These are phyloP conservation scores for Syzygium jambos DNA, from an alignment of 345 rosid species.

Conservation along the genomic window DNA sequence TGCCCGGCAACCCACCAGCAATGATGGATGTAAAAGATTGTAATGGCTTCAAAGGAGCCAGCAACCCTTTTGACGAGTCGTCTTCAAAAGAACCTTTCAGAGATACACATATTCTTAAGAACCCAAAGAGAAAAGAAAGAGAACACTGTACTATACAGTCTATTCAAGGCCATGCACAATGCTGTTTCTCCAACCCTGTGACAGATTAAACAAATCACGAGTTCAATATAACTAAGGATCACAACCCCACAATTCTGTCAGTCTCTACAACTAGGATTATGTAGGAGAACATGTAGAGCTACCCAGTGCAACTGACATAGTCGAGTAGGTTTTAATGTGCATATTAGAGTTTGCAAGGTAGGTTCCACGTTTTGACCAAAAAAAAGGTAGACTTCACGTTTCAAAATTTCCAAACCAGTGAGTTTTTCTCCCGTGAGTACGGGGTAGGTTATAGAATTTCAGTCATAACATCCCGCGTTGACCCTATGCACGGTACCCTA, in stretches of 20 bases:
- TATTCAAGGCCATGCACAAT: not conserved
- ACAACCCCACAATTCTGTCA: not conserved
- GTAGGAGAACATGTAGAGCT: not conserved
- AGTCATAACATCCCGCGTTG: not conserved
- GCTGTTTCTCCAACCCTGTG: not conserved
- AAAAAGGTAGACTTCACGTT: too few relatives aligned
- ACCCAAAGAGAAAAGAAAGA: not conserved
- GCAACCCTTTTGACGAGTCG: not conserved
- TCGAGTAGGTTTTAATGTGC: not conserved
- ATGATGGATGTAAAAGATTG: not conserved
- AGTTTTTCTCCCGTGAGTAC: too few relatives aligned
- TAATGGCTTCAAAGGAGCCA: not conserved
- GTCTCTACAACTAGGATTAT: not conserved
- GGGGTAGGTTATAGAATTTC: not conserved
- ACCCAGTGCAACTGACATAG: not conserved
- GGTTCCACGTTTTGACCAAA: too few relatives aligned
- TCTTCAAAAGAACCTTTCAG: not conserved
- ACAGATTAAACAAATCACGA: not conserved
- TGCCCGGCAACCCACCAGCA: not conserved
- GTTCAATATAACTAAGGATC: not conserved
- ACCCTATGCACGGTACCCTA: too few relatives aligned
- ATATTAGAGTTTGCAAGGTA: not conserved
- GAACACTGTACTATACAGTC: not conserved
- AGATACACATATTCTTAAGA: not conserved
- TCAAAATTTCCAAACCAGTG: too few relatives aligned